These are phyloP conservation scores for Nelumbo lutea DNA, from an alignment of 164 flowering plant genomes.

Conservation along the genomic window DNA sequence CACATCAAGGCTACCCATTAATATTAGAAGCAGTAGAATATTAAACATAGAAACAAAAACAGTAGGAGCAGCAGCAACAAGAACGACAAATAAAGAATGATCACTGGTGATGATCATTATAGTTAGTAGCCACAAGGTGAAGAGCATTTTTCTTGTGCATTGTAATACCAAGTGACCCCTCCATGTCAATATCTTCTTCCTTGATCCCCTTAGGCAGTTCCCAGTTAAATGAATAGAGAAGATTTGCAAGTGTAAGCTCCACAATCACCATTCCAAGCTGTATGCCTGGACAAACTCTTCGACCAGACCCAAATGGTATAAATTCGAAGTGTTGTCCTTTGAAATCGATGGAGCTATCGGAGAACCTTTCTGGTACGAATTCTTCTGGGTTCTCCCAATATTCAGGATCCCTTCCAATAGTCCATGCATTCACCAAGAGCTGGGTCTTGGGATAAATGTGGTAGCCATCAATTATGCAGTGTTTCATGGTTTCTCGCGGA, in stretches of 20 bases:
- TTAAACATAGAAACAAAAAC: too few relatives aligned
- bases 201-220: background rate
- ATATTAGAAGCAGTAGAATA: too few relatives aligned
- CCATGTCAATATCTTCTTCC: background rate
- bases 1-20: too few relatives aligned
- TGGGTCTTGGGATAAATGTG: background rate
- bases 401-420: background rate
- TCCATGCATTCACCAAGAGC: background rate
- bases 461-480: background rate
- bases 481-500: background rate
- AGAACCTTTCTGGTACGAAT: background rate
- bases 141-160: background rate
- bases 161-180: background rate
- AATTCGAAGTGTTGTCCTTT: background rate
- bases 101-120: too few relatives aligned
- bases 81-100: too few relatives aligned
- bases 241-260: background rate
- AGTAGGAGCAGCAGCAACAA: too few relatives aligned
- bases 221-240: background rate
- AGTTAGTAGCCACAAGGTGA: background rate
- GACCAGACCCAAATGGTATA: background rate
- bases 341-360: background rate
- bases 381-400: background rate
- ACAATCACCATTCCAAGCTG: background rate
- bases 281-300: conserved; percentile 1